Conservation (phyloP, 2,329 filamentous ascomycete genomes). For the Cyanodermella asteris region DNA sequence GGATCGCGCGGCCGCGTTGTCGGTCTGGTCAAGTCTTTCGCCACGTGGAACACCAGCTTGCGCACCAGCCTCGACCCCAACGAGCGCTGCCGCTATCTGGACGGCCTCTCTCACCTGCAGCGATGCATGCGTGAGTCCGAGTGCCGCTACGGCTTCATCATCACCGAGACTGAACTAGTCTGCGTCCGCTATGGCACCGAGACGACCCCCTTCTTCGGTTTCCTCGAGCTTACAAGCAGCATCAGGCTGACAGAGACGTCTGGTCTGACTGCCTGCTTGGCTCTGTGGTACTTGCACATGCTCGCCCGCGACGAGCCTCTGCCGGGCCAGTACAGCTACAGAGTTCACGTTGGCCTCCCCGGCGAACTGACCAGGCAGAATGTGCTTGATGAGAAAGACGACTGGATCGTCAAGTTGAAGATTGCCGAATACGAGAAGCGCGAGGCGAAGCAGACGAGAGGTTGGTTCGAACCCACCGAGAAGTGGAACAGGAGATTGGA, state of each 20-base stretch:
- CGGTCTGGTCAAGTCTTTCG: constrained; percentile 75
- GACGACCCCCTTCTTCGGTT: constrained; percentile 64
- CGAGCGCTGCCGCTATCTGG: constrained; percentile 73
- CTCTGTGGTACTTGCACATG: constrained; percentile 44
- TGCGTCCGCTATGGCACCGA: constrained; percentile 62
- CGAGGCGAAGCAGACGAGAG: constrained; percentile 35
- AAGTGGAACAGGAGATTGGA: constrained; percentile 35
- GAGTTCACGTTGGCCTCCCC: constrained; percentile 38
- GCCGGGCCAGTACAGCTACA: constrained; percentile 32
- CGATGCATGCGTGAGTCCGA: constrained; percentile 82
- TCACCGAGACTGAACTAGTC: constrained; percentile 87
- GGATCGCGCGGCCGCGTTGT: constrained; percentile 45
- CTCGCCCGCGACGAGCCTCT: constrained; percentile 39
- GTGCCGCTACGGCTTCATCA: constrained; percentile 86
- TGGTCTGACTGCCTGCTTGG: constrained; percentile 32
- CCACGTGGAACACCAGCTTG: constrained; percentile 91
- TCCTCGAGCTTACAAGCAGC: constrained; percentile 48
- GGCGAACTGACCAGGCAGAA: constrained; percentile 34
- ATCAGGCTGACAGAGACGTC: constrained; percentile 27
- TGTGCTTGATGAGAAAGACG: constrained; percentile 32
- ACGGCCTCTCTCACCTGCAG: constrained; percentile 67
- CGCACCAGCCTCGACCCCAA: constrained; percentile 54
- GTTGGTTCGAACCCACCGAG: constrained; percentile 42
- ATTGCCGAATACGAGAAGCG: constrained; percentile 39
- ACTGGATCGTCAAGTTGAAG: constrained; percentile 39